Evolutionary conservation across 2,329 filamentous ascomycete species (phyloP).

Genomic region (Verticillium alfalfae): DNA sequence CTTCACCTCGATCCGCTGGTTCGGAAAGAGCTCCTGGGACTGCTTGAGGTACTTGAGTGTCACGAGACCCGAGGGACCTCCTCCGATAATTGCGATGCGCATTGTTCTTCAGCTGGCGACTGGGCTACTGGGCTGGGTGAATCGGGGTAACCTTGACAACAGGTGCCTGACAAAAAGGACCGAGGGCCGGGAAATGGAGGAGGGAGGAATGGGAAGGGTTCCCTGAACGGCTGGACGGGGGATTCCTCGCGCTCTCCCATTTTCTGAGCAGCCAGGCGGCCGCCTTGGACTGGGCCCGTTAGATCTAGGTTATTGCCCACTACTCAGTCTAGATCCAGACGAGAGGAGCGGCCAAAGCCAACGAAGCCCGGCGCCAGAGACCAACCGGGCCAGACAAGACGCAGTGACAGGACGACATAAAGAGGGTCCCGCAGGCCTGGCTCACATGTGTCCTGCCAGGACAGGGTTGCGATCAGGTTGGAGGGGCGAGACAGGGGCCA

Average conservation of each 20-base stretch:
- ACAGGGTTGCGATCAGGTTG: background rate
- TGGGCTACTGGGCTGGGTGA: background rate
- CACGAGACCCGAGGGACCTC: conserved; percentile 34
- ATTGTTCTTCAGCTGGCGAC: conserved; percentile 12
- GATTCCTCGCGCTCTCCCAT: background rate
- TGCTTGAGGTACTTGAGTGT: conserved; percentile 33
- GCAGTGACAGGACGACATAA: background rate
- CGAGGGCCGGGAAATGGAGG: background rate
- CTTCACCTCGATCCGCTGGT: conserved; percentile 30
- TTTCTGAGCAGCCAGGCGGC: background rate
- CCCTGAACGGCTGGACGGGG: background rate
- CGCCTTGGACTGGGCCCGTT: background rate
- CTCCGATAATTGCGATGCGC: conserved; percentile 35
- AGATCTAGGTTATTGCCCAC: background rate
- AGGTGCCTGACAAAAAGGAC: background rate
- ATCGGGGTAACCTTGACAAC: background rate
- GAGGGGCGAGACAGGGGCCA: background rate
- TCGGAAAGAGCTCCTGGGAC: conserved; percentile 29
- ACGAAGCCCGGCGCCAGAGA: background rate
- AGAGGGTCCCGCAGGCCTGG: background rate
- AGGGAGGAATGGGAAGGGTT: background rate
- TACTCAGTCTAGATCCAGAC: background rate
- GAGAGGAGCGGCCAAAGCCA: background rate
- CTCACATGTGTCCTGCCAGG: background rate
- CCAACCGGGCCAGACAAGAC: background rate